phyloP scores from a whole-genome alignment of 2,329 filamentous ascomycete species.

The Claviceps sorghi region DNA sequence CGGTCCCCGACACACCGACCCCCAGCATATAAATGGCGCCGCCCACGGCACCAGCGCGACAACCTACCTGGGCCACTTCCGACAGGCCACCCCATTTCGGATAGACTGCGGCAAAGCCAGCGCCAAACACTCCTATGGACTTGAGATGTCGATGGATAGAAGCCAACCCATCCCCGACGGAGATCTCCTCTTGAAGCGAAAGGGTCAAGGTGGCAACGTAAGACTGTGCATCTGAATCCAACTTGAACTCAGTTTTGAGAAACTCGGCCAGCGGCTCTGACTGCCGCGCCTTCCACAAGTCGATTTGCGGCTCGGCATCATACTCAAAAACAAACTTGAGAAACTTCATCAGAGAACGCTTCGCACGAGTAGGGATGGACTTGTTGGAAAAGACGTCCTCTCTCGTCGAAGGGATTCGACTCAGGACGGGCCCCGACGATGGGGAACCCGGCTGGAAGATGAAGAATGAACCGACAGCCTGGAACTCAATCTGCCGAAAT shows the following conservation, averaged over 20 bases:
- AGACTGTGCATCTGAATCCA: slow-evolving; percentile 53
- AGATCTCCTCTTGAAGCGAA: slow-evolving; percentile 48
- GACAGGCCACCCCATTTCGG: slow-evolving; percentile 86
- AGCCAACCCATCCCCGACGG: slow-evolving; percentile 51
- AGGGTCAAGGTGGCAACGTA: slow-evolving; percentile 55
- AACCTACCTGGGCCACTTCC: slow-evolving; percentile 82
- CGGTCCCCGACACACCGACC: slow-evolving; percentile 40
- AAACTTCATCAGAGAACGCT: slow-evolving; percentile 84
- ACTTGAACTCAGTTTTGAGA: slow-evolving; percentile 46
- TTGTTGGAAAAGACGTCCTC: slow-evolving; percentile 82
- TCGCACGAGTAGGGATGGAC: slow-evolving; percentile 62
- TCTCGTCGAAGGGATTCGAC: slow-evolving; percentile 70
- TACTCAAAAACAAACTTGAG: slow-evolving; percentile 72
- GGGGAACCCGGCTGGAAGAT: slow-evolving; percentile 39
- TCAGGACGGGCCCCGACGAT: slow-evolving; percentile 27
- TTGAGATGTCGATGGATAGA: slow-evolving; percentile 65
- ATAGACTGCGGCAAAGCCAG: slow-evolving; percentile 77
- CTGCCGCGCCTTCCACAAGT: slow-evolving; percentile 44
- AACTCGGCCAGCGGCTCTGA: slow-evolving; percentile 42
- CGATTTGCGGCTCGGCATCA: slow-evolving; percentile 39
- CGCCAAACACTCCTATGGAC: slow-evolving; percentile 77
- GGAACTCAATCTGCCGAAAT: slow-evolving; percentile 81
- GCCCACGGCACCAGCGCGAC: slow-evolving; percentile 79
- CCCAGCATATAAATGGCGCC: slow-evolving; percentile 81
- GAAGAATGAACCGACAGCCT: slow-evolving; percentile 87